Conservation (phyloP, 2,329 filamentous ascomycete species). For the Colletotrichum sojae region DNA sequence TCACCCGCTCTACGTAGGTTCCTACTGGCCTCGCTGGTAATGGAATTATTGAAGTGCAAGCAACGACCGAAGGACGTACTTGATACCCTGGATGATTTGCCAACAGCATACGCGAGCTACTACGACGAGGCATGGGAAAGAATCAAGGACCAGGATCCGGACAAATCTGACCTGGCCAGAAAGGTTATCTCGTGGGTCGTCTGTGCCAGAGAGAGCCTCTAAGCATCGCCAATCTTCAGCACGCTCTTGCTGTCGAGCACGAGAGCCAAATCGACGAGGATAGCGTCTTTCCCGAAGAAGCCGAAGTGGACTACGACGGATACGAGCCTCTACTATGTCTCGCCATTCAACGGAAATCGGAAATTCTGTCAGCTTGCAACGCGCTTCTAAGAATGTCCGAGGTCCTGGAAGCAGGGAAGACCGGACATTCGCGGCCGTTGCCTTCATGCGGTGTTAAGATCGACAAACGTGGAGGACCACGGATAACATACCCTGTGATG, state of each 20-base stretch:
- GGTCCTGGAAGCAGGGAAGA: too few relatives aligned
- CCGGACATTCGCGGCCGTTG: too few relatives aligned
- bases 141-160: conserved; percentile 49
- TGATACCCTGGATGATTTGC: background rate
- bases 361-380: too few relatives aligned
- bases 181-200: conserved; percentile 54
- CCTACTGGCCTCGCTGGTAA: conserved; percentile 28
- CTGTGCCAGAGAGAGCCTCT: conserved; percentile 48
- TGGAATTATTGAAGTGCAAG: conserved; percentile 17
- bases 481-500: too few relatives aligned
- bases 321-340: too few relatives aligned
- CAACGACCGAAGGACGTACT: conserved; percentile 6
- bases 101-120: background rate
- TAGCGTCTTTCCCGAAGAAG: conserved; percentile 45
- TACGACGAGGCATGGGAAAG: conserved; percentile 55
- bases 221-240: conserved; percentile 49
- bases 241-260: conserved; percentile 54
- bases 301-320: too few relatives aligned
- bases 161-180: conserved; percentile 42
- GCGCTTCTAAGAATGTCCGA: too few relatives aligned
- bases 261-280: conserved; percentile 47
- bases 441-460: too few relatives aligned
- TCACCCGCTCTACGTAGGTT: conserved; percentile 8
- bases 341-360: too few relatives aligned
- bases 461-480: too few relatives aligned